Evolutionary conservation across 2,329 filamentous ascomycete genomes (phyloP), one percentile per base, ranked within the genome.

Genomic region (Teratosphaeria epicoccoides): DNA sequence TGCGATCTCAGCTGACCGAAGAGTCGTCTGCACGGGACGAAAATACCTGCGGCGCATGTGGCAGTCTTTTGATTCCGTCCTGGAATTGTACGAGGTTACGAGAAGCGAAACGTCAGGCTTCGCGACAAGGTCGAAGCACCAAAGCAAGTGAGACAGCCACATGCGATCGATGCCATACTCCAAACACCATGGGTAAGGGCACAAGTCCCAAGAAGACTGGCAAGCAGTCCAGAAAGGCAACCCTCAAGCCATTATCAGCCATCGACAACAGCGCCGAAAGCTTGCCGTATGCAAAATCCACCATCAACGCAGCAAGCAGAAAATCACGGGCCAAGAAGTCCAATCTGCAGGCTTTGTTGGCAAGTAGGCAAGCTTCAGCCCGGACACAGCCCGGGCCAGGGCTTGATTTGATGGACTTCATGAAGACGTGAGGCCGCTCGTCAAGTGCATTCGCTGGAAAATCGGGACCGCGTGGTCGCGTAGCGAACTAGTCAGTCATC

Each of bases 321-420:
- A 85, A 82, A 68, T 78, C 71, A 55, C 73, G 81, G 4, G 52
- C 53, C 54, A 86, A 84, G 66, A 78, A 80, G 51, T 58, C 60
- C 28, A 81, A 80, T 1, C 70, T 87, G n/a, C 79, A 84, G 63
- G 81, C 82, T 48, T 65, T 86, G 40, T 70, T 86, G n/a, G 74
- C 75, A 46, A 78, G 80, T 57, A 55, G 53, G 20, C 63, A 64
- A 56, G 49, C 14, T n/a, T 20, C 33, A 10, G 47, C 53, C 43
- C 49, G 51, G n/a, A 24, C 10, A 22, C 33, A 40, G 10, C 51
- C 45, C 40, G 28, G 54, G 22, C 61, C 58, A 22, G 64, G 66
- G 12, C 58, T 71, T 6, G 64, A 68, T 55, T 51, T 72, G 40
- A 65, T 67, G 62, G 68, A 71, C 56, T 66, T 72, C 49, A 70